Percentiles rank a stretch among this genome's conserved stretches.
phyloP scores from a whole-genome alignment of 2,329 filamentous ascomycete species.

The Neofusicoccum cordaticola region DNA sequence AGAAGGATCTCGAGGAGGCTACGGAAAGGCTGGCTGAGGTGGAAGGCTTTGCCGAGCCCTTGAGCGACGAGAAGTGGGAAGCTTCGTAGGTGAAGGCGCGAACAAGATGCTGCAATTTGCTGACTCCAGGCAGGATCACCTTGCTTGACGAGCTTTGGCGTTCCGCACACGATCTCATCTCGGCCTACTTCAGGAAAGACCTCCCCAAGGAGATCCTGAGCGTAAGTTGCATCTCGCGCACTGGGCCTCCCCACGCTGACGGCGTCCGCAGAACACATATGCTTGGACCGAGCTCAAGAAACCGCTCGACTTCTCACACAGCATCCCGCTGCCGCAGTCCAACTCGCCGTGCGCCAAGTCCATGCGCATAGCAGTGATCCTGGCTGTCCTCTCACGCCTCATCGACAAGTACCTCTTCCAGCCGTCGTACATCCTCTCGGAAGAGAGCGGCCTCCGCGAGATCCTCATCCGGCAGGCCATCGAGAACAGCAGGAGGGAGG shows the following conservation, averaged over 20 bases:
- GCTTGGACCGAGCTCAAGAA: constrained; percentile 9
- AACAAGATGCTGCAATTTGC: background rate
- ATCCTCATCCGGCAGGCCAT: background rate
- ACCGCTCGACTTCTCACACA: constrained; percentile 16
- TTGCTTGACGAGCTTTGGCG: constrained; percentile 5
- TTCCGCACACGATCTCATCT: background rate
- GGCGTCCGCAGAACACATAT: background rate
- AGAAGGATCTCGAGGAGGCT: constrained; percentile 3
- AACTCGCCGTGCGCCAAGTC: constrained; percentile 32
- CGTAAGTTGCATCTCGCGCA: background rate
- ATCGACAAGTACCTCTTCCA: constrained; percentile 34
- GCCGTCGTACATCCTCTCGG: constrained; percentile 29
- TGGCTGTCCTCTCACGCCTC: constrained; percentile 29
- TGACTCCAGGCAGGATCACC: background rate
- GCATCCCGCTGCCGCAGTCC: constrained; percentile 30
- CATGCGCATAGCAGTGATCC: constrained; percentile 32
- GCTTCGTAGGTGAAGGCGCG: background rate
- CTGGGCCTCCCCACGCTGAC: background rate
- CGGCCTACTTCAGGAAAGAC: constrained; percentile 4
- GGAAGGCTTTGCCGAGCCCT: background rate
- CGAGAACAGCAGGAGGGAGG: background rate
- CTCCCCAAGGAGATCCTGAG: background rate
- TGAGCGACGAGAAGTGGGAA: constrained; percentile 8
- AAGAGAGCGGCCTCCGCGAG: constrained; percentile 19
- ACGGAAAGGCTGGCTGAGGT: constrained; percentile 5